These are phyloP conservation scores for Ziziphus jujuba DNA, from an alignment of 306 rosid genomes.

Conservation along the genomic window DNA sequence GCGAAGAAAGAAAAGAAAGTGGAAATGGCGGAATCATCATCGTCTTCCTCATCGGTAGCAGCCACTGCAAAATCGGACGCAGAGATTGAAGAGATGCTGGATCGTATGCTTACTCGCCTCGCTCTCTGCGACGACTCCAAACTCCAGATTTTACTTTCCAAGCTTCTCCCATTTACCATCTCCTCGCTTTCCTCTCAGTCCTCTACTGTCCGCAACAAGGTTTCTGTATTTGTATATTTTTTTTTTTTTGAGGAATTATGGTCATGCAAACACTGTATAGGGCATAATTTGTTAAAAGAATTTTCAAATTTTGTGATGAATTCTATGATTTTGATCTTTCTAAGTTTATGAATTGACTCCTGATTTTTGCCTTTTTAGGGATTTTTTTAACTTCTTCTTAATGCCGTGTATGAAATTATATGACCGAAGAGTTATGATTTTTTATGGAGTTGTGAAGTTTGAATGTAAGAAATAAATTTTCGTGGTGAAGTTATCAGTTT, in stretches of 20 bases:
- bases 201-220: slow-evolving; percentile 78
- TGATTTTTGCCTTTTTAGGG: slow-evolving; percentile 4
- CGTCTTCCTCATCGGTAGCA: slow-evolving; percentile 32
- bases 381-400: neutral
- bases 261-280: neutral
- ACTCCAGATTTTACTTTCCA: slow-evolving; percentile 70
- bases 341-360: neutral
- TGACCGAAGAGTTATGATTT: neutral
- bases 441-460: neutral
- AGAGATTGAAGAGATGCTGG: slow-evolving; percentile 72
- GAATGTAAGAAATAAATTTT: neutral
- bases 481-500: neutral
- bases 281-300: neutral
- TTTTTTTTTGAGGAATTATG: too few species aligned
- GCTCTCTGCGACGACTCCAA: slow-evolving; percentile 94
- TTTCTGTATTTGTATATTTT: slow-evolving; percentile 8
- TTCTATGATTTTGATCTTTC: neutral
- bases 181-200: slow-evolving; percentile 77
- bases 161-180: slow-evolving; percentile 79
- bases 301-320: neutral
- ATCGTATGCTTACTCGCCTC: slow-evolving; percentile 83
- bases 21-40: slow-evolving; percentile 68
- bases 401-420: neutral
- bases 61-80: slow-evolving; percentile 51
- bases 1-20: neutral